A percentile compares a stretch with the other conserved stretches of the same genome.
These are phyloP conservation scores for Pythium myriotylum DNA, from an alignment of 352 stramenopile genomes.

Conservation along the genomic window DNA sequence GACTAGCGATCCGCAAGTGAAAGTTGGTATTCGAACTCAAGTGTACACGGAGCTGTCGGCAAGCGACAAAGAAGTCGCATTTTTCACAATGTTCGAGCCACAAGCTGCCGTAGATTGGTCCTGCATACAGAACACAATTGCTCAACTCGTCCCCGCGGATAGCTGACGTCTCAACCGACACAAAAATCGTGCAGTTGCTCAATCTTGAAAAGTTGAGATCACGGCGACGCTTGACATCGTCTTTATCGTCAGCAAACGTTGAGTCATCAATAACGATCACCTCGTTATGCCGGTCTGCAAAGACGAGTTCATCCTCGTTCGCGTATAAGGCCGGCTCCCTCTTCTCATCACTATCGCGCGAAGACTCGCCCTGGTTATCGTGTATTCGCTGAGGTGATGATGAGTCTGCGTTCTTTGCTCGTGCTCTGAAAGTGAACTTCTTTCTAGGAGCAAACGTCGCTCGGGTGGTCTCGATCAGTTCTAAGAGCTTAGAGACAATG, in stretches of 20 bases:
- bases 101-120: constrained; percentile 80
- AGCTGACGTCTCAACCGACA: constrained; percentile 71
- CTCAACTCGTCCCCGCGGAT: constrained; percentile 71
- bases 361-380: constrained; percentile 23
- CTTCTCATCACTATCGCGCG: not conserved
- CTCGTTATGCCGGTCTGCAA: constrained; percentile 55
- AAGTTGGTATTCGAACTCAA: constrained; percentile 68
- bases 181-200: constrained; percentile 69
- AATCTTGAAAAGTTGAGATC: constrained; percentile 78
- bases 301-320: constrained; percentile 60
- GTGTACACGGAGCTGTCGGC: constrained; percentile 88
- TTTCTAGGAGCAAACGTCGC: constrained; percentile 75
- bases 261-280: constrained; percentile 69
- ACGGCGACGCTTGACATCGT: constrained; percentile 36
- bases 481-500: constrained; percentile 59
- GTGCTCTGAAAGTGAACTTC: constrained; percentile 77
- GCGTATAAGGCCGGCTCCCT: constrained; percentile 19
- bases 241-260: constrained; percentile 40
- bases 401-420: constrained; percentile 12
- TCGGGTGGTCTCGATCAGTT: constrained; percentile 70
- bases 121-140: constrained; percentile 74
- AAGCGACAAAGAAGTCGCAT: constrained; percentile 84
- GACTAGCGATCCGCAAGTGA: constrained; percentile 78
- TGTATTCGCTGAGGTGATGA: not conserved
- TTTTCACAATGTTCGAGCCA: constrained; percentile 82